phyloP scores from a whole-genome alignment of 2,329 filamentous ascomycete species.

The Myriosclerotinia duriaeana region DNA sequence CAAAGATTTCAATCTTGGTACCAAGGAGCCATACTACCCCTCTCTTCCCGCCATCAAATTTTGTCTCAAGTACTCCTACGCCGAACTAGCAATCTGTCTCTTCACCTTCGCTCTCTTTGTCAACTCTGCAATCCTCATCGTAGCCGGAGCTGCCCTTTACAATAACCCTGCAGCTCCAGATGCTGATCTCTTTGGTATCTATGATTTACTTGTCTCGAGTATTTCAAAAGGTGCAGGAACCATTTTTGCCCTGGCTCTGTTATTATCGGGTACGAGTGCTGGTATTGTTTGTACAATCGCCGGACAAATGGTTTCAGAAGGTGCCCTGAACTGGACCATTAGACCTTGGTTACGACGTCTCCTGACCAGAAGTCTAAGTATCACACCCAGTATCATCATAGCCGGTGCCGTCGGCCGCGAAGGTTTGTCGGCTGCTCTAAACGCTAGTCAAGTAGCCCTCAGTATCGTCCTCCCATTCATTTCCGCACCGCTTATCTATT shows the following conservation, averaged over 20 bases:
- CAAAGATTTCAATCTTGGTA: constrained; percentile 36
- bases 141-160: constrained; percentile 75
- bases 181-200: constrained; percentile 82
- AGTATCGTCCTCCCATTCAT: constrained; percentile 80
- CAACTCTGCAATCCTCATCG: constrained; percentile 79
- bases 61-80: constrained; percentile 71
- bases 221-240: constrained; percentile 76
- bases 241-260: constrained; percentile 78
- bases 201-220: constrained; percentile 64
- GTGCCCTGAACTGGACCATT: constrained; percentile 72
- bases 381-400: constrained; percentile 80
- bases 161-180: constrained; percentile 54
- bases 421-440: constrained; percentile 70
- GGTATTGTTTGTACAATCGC: constrained; percentile 88
- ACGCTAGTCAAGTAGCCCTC: constrained; percentile 74
- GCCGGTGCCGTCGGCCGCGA: constrained; percentile 72
- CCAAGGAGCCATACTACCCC: constrained; percentile 64
- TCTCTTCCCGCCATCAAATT: constrained; percentile 70
- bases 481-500: constrained; percentile 80
- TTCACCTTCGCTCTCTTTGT: constrained; percentile 84
- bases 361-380: constrained; percentile 75
- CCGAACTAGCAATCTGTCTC: constrained; percentile 68
- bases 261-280: constrained; percentile 77
- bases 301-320: constrained; percentile 85
- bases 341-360: constrained; percentile 77